phyloP scores from a whole-genome alignment of 495 filamentous ascomycete species.

The Podospora appendiculata region DNA sequence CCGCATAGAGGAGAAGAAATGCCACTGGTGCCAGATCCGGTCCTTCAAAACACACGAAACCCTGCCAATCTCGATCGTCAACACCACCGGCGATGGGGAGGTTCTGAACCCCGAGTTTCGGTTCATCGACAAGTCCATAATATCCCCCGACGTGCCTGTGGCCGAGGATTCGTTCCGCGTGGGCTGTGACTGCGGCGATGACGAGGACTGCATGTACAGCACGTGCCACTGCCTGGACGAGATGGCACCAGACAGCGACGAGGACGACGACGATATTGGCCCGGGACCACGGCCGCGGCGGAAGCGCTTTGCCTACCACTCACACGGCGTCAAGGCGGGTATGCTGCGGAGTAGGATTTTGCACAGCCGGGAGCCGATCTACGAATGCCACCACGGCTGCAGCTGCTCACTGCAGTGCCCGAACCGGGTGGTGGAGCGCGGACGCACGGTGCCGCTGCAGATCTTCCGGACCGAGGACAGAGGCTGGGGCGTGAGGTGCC shows the following conservation, averaged over 20 bases:
- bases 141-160: slow-evolving; percentile 35
- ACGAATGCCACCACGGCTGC: slow-evolving; percentile 76
- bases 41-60: slow-evolving; percentile 30
- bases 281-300: not conserved
- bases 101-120: slow-evolving; percentile 42
- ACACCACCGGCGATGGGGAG: slow-evolving; percentile 32
- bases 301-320: slow-evolving; percentile 38
- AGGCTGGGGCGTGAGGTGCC: slow-evolving; percentile 77
- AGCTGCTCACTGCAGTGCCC: slow-evolving; percentile 59
- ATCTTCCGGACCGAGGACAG: slow-evolving; percentile 73
- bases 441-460: slow-evolving; percentile 64
- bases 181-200: slow-evolving; percentile 46
- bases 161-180: slow-evolving; percentile 41
- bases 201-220: slow-evolving; percentile 38
- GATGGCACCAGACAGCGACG: slow-evolving; percentile 29
- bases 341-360: slow-evolving; percentile 39
- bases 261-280: slow-evolving; percentile 13
- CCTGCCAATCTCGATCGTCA: slow-evolving; percentile 41
- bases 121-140: slow-evolving; percentile 42
- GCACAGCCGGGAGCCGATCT: slow-evolving; percentile 54
- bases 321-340: slow-evolving; percentile 31
- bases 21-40: slow-evolving; percentile 46
- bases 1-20: slow-evolving; percentile 24
- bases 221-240: slow-evolving; percentile 48
- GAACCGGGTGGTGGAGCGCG: slow-evolving; percentile 74